These are phyloP conservation scores for Aspergillaceae sp. DNA, from an alignment of 2,329 filamentous ascomycete genomes.

Conservation along the genomic window DNA sequence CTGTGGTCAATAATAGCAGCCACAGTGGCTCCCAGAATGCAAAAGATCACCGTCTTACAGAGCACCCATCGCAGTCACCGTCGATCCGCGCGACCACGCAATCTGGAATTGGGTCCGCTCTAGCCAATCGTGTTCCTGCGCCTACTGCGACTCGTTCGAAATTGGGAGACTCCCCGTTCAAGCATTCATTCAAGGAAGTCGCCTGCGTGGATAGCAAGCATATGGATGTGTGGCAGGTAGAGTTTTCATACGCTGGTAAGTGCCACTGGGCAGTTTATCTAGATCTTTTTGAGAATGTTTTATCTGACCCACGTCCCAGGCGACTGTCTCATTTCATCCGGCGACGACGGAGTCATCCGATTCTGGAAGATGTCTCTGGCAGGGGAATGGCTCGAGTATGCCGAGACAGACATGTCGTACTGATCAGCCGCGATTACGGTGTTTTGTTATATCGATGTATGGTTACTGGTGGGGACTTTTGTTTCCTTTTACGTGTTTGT, in stretches of 20 bases:
- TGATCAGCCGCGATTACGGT: neutral
- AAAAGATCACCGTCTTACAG: conserved; percentile 17
- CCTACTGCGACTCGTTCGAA: conserved; percentile 25
- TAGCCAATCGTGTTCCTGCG: conserved; percentile 27
- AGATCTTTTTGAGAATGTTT: neutral
- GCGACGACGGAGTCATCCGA: conserved; percentile 34
- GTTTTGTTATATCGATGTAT: neutral
- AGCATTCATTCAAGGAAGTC: conserved; percentile 34
- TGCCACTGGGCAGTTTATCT: neutral
- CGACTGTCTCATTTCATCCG: conserved; percentile 36
- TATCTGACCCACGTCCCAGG: conserved; percentile 17
- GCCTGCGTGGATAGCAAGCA: conserved; percentile 37
- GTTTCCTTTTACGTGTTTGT: neutral
- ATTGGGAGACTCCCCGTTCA: conserved; percentile 30
- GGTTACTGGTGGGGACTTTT: neutral
- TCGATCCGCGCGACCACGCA: conserved; percentile 27
- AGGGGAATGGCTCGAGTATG: conserved; percentile 39
- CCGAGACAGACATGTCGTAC: conserved; percentile 33
- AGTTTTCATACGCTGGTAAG: conserved; percentile 37
- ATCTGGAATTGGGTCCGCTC: conserved; percentile 35
- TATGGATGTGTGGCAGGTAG: conserved; percentile 39
- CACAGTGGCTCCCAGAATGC: conserved; percentile 6
- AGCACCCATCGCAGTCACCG: conserved; percentile 20
- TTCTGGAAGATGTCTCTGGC: conserved; percentile 38
- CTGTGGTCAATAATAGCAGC: conserved; percentile 17